phyloP scores from a whole-genome alignment of 441 rosid species.

The Pelargonium myrrhifolium region DNA sequence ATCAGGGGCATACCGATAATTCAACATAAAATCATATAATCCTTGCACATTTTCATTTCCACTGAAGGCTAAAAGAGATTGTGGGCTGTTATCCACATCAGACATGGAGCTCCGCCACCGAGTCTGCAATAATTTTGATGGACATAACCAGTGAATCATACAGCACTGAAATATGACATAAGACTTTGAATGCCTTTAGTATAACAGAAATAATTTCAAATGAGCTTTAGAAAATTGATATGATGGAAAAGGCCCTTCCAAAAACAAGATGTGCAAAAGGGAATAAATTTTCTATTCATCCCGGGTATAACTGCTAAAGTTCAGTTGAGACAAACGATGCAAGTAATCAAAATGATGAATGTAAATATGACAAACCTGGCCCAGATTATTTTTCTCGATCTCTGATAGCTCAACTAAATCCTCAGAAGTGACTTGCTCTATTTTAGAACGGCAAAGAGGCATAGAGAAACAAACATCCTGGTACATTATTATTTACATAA shows the following conservation, averaged over 20 bases:
- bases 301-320: not conserved
- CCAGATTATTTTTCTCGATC: constrained; percentile 82
- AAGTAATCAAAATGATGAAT: constrained; percentile 12
- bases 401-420: constrained; percentile 91
- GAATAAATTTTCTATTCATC: not conserved
- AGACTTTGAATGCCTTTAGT: not conserved
- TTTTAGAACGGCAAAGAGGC: constrained; percentile 89
- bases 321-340: not conserved
- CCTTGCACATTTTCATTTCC: constrained; percentile 69
- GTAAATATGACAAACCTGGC: constrained; percentile 60
- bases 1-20: constrained; percentile 52
- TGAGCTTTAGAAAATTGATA: not conserved
- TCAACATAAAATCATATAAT: constrained; percentile 72
- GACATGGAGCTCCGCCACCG: constrained; percentile 44
- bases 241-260: not conserved
- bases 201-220: not conserved
- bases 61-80: constrained; percentile 68
- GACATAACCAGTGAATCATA: constrained; percentile 9
- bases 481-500: constrained; percentile 12
- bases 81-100: constrained; percentile 70
- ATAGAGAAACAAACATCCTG: constrained; percentile 78
- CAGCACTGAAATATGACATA: not conserved
- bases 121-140: constrained; percentile 47
- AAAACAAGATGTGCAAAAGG: constrained; percentile 11
- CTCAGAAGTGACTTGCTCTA: constrained; percentile 70